These are phyloP conservation scores for Suillus cothurnatus DNA, from an alignment of 768 basidiomycete genomes.

Conservation along the genomic window DNA sequence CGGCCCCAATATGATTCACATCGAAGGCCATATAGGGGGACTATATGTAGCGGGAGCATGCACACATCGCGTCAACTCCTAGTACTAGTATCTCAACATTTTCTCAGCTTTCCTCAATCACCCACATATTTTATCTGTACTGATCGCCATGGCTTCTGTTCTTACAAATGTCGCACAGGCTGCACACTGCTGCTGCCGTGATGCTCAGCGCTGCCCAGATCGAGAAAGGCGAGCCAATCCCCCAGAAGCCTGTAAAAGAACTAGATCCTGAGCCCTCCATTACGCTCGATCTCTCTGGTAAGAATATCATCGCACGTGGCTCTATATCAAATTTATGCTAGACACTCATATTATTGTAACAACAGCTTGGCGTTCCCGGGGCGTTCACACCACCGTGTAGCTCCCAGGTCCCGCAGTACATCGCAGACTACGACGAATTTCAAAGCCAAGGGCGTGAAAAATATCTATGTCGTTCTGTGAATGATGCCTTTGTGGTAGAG, in stretches of 20 bases:
- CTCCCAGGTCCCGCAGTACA: slow-evolving; percentile 63
- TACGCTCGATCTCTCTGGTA: slow-evolving; percentile 53
- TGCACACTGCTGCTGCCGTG: slow-evolving; percentile 55
- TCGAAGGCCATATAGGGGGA: too few relatives aligned
- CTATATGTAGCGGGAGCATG: too few relatives aligned
- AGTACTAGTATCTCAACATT: not conserved
- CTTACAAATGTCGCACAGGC: slow-evolving; percentile 48
- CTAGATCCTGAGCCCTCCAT: slow-evolving; percentile 45
- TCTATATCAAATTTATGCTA: not conserved
- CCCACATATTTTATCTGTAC: not conserved
- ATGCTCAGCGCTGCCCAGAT: slow-evolving; percentile 52
- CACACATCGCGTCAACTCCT: not conserved
- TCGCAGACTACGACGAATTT: slow-evolving; percentile 67
- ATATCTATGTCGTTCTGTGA: slow-evolving; percentile 75
- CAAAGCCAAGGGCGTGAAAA: slow-evolving; percentile 74
- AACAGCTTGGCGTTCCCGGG: slow-evolving; percentile 72
- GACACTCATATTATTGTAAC: not conserved
- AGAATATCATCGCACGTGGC: slow-evolving; percentile 60
- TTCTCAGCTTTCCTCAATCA: not conserved
- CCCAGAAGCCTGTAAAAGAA: slow-evolving; percentile 59
- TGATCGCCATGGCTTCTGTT: slow-evolving; percentile 46
- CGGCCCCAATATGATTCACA: too few relatives aligned
- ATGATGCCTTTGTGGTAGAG: slow-evolving; percentile 76
- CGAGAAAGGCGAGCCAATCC: slow-evolving; percentile 41
- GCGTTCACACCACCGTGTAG: slow-evolving; percentile 78